Percentiles rank a stretch among this genome's conserved stretches.
These are phyloP conservation scores for Gracilaria vermiculophylla DNA, from an alignment of 23 red algal genomes.

Conservation along the genomic window DNA sequence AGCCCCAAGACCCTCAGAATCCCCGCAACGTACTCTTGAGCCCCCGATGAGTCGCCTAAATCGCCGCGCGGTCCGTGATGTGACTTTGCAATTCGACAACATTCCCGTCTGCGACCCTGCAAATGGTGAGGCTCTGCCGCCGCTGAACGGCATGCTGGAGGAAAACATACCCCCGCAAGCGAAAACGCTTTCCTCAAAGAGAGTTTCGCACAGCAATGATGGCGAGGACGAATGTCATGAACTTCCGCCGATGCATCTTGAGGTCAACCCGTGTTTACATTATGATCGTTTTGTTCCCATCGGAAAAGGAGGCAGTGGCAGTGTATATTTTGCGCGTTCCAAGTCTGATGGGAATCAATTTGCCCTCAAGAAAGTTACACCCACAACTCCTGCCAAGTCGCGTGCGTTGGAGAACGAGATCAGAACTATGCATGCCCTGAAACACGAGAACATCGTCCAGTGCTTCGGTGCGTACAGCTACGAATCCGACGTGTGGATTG, in stretches of 20 bases:
- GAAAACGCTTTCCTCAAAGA: neutral
- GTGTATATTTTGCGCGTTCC: constrained; percentile 44
- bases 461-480: constrained; percentile 66
- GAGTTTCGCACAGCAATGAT: neutral
- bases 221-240: neutral
- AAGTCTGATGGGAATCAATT: constrained; percentile 16
- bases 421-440: constrained; percentile 76
- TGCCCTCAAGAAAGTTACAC: constrained; percentile 83
- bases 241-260: constrained; percentile 37
- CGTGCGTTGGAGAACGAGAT: constrained; percentile 87
- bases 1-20: neutral
- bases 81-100: constrained; percentile 22
- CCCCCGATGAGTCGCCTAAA: constrained; percentile 13
- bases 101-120: neutral
- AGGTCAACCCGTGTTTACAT: constrained; percentile 27
- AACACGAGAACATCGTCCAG: constrained; percentile 86
- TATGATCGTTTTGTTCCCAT: constrained; percentile 46
- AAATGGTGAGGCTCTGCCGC: neutral
- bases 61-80: constrained; percentile 38
- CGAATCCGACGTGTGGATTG: constrained; percentile 69
- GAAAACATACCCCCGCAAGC: neutral
- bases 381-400: constrained; percentile 51
- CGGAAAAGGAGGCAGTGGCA: constrained; percentile 39
- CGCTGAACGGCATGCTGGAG: constrained; percentile 18
- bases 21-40: neutral